Evolutionary conservation across 2,329 filamentous ascomycete species (phyloP).

Genomic region (Sphaerulina musiva): DNA sequence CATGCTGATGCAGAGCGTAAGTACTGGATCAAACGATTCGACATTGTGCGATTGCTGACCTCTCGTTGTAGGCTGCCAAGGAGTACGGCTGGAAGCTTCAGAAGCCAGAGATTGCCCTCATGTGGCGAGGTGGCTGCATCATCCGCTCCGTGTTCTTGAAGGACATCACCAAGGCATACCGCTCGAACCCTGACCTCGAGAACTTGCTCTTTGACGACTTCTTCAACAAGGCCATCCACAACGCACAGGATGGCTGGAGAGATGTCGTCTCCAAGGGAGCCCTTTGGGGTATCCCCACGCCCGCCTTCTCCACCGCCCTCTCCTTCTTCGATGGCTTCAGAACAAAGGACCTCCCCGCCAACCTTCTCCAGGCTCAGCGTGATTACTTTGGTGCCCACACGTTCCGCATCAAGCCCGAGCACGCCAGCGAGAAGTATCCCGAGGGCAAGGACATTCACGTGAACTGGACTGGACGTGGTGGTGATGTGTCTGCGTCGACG

Average conservation of each 20-base stretch:
- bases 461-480: conserved; percentile 98
- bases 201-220: conserved; percentile 98
- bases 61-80: conserved; percentile 66
- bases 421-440: conserved; percentile 59
- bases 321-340: conserved; percentile 99
- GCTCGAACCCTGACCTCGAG: conserved; percentile 86
- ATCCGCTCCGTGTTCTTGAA: conserved; percentile 99
- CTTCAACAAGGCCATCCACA: conserved; percentile 99
- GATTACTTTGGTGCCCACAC: conserved; percentile 85
- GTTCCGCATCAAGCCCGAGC: conserved; percentile 50
- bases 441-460: conserved; percentile 88
- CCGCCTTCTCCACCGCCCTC: conserved; percentile 92
- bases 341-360: conserved; percentile 93
- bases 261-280: conserved; percentile 86
- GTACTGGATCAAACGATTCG: conserved; percentile 29
- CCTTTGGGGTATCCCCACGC: conserved; percentile 89
- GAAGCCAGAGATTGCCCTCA: conserved; percentile 99
- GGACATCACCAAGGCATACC: conserved; percentile 97
- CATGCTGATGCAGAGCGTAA: conserved; percentile 98
- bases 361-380: conserved; percentile 96
- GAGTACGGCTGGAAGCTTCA: conserved; percentile 98
- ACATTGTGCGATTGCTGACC: conserved; percentile 9
- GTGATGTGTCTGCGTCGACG: conserved; percentile 93
- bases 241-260: conserved; percentile 83
- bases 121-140: conserved; percentile 99